A percentile compares a stretch with the other conserved stretches of the same genome.
These are phyloP conservation scores for Gossypium davidsonii DNA, from an alignment of 441 rosid genomes.

Conservation along the genomic window DNA sequence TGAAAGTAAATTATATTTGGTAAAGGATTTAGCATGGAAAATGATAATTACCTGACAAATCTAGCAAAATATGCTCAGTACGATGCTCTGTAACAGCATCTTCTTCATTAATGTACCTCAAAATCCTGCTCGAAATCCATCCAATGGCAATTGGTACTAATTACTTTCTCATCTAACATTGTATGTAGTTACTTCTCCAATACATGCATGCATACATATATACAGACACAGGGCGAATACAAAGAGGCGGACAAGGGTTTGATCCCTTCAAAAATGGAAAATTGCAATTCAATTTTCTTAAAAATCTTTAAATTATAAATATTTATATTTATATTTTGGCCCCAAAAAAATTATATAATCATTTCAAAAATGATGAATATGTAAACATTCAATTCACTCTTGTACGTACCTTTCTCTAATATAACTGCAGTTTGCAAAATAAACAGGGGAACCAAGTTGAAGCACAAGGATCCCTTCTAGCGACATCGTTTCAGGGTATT, in stretches of 20 bases:
- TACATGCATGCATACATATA: not conserved
- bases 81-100: slow-evolving; percentile 20
- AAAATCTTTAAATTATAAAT: too few relatives aligned
- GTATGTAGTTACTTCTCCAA: not conserved
- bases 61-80: slow-evolving; percentile 52
- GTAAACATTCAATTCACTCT: too few relatives aligned
- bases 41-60: slow-evolving; percentile 48
- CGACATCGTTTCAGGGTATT: slow-evolving; percentile 44
- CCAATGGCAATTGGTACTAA: not conserved
- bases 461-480: slow-evolving; percentile 53
- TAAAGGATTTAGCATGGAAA: not conserved
- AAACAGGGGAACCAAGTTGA: slow-evolving; percentile 85
- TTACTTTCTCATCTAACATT: not conserved
- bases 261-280: too few relatives aligned
- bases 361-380: too few relatives aligned
- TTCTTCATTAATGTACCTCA: slow-evolving; percentile 61
- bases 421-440: slow-evolving; percentile 69
- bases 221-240: too few relatives aligned
- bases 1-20: too few relatives aligned
- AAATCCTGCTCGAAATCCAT: slow-evolving; percentile 28
- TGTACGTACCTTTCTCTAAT: slow-evolving; percentile 57
- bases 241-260: too few relatives aligned
- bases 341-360: too few relatives aligned
- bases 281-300: too few relatives aligned
- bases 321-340: too few relatives aligned